phyloP scores from a whole-genome alignment of 2,329 filamentous ascomycete genomes.

The Phyllosticta citrichinensis region DNA sequence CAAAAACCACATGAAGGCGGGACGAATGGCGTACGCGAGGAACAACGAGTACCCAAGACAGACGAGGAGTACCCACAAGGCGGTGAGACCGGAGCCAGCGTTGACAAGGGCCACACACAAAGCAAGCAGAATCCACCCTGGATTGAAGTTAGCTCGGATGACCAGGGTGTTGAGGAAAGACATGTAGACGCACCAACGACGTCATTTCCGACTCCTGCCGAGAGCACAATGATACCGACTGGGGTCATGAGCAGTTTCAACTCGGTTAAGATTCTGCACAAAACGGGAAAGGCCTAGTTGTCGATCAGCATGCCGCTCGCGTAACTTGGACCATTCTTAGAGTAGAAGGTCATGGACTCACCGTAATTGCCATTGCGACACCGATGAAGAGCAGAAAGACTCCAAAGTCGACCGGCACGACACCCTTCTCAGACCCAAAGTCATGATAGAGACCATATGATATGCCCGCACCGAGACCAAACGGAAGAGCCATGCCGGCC shows the following conservation, averaged over 20 bases:
- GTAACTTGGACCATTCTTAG: neutral
- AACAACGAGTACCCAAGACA: slow-evolving; percentile 67
- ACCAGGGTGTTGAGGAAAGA: neutral
- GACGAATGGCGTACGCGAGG: slow-evolving; percentile 61
- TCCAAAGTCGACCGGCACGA: slow-evolving; percentile 49
- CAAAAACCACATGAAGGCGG: slow-evolving; percentile 64
- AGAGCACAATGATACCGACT: slow-evolving; percentile 80
- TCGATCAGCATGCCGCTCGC: slow-evolving; percentile 2
- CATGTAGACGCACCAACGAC: slow-evolving; percentile 46
- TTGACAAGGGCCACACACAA: slow-evolving; percentile 92
- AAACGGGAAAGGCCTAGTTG: slow-evolving; percentile 63
- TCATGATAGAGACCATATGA: slow-evolving; percentile 72
- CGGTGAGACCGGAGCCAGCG: slow-evolving; percentile 68
- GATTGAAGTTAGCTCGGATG: neutral
- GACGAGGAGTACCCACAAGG: slow-evolving; percentile 73
- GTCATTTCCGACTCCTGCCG: slow-evolving; percentile 88
- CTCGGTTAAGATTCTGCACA: slow-evolving; percentile 88
- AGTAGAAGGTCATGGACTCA: slow-evolving; percentile 21
- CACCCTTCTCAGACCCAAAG: slow-evolving; percentile 50
- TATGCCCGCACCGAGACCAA: slow-evolving; percentile 70
- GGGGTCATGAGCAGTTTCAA: slow-evolving; percentile 71
- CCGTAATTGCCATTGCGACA: slow-evolving; percentile 87
- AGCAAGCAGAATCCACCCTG: slow-evolving; percentile 77
- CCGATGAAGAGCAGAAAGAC: slow-evolving; percentile 73
- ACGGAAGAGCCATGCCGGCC: slow-evolving; percentile 71